Evolutionary conservation across 257 asterid species (phyloP), one percentile per base, ranked within the genome.

Genomic region (Solanum infundibuliforme): DNA sequence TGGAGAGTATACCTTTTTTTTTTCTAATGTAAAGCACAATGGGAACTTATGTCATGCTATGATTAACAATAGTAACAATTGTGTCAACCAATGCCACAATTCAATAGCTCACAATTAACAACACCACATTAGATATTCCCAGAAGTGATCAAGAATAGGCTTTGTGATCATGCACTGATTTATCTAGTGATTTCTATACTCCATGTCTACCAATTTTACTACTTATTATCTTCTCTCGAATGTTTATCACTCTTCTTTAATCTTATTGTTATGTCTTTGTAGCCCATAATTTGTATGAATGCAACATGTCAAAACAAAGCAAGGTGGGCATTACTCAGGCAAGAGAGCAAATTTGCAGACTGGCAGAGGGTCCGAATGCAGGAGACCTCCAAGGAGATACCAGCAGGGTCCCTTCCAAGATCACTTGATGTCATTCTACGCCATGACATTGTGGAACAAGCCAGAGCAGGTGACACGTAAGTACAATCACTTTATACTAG

Each of bases 351-450:
- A 90, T 97, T 97, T 90, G 95, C 99, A 13, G 99, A 97, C 87
- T 97, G 99, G 99, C 99, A 97, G 91, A 97, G 99, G 90, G 98
- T 96, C 18, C 91, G 98, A 35, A 94, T 96, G 98, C 99, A 97
- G 93, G 99, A 97, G 91, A 92, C 97, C 85, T 95, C 99, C 41
- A 92, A 94, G 87, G 99, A 97, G 92, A 96, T 97, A 92, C 99
- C 99, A 66, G 95, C 99, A 12, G 99, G 99, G 41, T 96, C 99
- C 85, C 95, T 97, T 88, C 99, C 99, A 43, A 94, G 99, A 87
- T 95, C 99, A 84, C 99, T 97, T 38, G 99, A 97, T 94, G 94
- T 97, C 90, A 94, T 97, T 90, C 95, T 97, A 43, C 98, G 99
- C 68, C 98, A 96, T 84, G 99, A 97, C 86, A 94, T 96, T 84